Evolutionary conservation across 2,329 filamentous ascomycete genomes (phyloP).

Genomic region (Phialophora tarda): DNA sequence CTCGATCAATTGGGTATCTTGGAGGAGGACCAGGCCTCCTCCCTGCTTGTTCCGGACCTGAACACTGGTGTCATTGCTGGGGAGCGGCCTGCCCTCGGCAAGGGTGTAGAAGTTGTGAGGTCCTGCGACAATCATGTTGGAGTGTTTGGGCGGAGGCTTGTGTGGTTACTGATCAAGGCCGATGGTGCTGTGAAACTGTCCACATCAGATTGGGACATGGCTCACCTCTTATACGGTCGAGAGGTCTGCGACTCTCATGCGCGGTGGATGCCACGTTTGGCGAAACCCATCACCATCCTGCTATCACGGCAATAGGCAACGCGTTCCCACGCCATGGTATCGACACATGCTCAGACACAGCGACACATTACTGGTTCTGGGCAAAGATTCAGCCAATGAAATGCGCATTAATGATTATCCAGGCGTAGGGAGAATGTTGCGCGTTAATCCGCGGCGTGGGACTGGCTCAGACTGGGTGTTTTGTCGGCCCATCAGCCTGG

Average conservation of each 20-base stretch:
- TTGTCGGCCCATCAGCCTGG: conserved; percentile 1
- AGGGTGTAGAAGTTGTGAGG: conserved; percentile 33
- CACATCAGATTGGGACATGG: neutral
- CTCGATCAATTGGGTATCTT: conserved; percentile 68
- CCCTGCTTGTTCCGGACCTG: conserved; percentile 28
- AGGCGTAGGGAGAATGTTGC: conserved; percentile 23
- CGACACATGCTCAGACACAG: neutral
- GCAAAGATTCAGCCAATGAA: conserved; percentile 26
- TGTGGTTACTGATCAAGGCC: neutral
- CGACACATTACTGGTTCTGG: conserved; percentile 16
- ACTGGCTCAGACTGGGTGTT: neutral
- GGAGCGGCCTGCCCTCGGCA: conserved; percentile 32
- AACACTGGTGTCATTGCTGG: conserved; percentile 34
- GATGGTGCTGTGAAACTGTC: neutral
- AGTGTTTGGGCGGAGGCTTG: neutral
- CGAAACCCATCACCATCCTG: neutral
- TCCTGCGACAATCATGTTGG: conserved; percentile 36
- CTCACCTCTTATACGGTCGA: conserved; percentile 5
- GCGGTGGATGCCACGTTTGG: neutral
- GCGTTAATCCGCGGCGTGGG: conserved; percentile 9
- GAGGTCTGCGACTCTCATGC: neutral
- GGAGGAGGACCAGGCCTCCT: conserved; percentile 54
- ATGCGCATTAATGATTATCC: conserved; percentile 22
- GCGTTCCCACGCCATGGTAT: neutral
- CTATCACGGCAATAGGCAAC: neutral